Evolutionary conservation across 202 grass and related monocot species (phyloP), one percentile per base, ranked within the genome.

Genomic region (Panicum virgatum): DNA sequence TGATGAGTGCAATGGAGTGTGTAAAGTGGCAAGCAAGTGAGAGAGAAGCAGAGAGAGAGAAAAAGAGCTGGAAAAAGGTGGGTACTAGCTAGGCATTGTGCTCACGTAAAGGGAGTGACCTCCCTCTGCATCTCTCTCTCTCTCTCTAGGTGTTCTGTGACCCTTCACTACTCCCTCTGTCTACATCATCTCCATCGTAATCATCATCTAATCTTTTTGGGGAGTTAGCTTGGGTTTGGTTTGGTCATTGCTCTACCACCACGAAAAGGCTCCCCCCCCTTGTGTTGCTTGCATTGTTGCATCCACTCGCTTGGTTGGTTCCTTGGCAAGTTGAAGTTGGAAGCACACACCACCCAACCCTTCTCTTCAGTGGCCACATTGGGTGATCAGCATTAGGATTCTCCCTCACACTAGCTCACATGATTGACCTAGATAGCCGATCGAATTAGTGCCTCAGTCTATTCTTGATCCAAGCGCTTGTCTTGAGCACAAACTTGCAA

Each of bases 81-180:
- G 72, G 87, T 70, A 77, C 66, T 73, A 27, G 25, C 66, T 78
- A 51, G 36, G 39, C 80, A 86, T 86, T 86, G 90, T 82, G 90
- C 86, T 92, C 90, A 92, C 79, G 83, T 92, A 88, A 92, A 89
- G 86, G 80, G 75, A 77, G 75, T 47, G 81, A 67, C 3, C 58
- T 37, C 26, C 26, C 27, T 47, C 36, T 19, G 29, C 7, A 0
- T 66, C 5, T 25, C 19, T 47, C 10, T 75, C 20, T 52, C 40
- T 63, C 22, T n/a, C 62, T 8, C 19, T 20, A 20, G 69, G 5
- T 74, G 66, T 60, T 81, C 14, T 81, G 70, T 81, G 61, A 68
- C 67, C 72, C 69, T 45, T 70, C 38, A 82, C 26, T 7, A 2
- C 7, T 51, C 30, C 58, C 30, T 68, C 18, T 39, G 51, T 79